Evolutionary conservation across 371 early-diverging fungal species (phyloP), one percentile per base, ranked within the genome.

Genomic region (Mucor irregularis): DNA sequence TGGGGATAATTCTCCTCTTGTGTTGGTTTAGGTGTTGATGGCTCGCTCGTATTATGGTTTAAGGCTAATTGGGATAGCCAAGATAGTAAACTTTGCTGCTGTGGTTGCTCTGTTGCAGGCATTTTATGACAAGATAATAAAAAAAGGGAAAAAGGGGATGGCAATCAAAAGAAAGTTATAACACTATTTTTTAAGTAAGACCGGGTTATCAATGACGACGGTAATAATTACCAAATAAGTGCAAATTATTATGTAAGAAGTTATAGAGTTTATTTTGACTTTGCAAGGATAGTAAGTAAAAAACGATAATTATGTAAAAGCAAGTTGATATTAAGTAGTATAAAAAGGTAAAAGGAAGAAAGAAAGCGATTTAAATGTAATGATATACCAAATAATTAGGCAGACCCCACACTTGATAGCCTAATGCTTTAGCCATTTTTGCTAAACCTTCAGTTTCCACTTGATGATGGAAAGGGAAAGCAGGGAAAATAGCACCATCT

Each of bases 401-500:
- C 33, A 69, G 35, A 9, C 69, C 69, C 69, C 69, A 69, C 2
- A 69, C 62, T 34, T 61, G 44, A 39, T 69, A 69, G 13, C 88
- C 88, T 62, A 83, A 68, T 5, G 77, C 76, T 58, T 84, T 87
- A 39, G 89, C 87, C 71, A 88, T 81, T 52, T 85, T 86, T 17
- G 87, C 88, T 62, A 90, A 73, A 0, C 90, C 90, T 72, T 89
- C 90, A 8, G 89, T 89, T 58, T 90, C 89, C 11, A 89, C 75
- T 49, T 78, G 73, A 47, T 78, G 75, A 33, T 74, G 70, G 49
- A 65, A 78, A 14, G 65, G 55, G 43, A 63, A 78, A 5, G 78
- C 61, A n/a, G 78, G 78, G 45, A 78, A 78, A 25, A 72, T 73
- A 43, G 85, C 81, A 6, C 89, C 89, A 31, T 78, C 75, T 8